A percentile compares a stretch with the other conserved stretches of the same genome.
Conservation (phyloP, 2,329 filamentous ascomycete species). For the Thielaviopsis euricoi region DNA sequence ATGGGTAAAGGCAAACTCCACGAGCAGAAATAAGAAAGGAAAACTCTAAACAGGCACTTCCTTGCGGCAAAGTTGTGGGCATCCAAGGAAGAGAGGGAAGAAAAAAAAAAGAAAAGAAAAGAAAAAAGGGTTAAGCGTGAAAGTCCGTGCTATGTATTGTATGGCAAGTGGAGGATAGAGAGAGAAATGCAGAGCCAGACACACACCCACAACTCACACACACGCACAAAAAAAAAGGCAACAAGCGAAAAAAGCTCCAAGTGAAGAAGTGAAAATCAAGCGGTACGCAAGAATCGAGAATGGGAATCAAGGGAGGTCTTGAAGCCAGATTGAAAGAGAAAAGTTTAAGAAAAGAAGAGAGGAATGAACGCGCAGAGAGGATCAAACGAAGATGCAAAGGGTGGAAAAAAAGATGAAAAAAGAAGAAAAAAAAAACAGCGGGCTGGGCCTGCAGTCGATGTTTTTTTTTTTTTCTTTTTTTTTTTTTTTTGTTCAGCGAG, state of each 20-base stretch:
- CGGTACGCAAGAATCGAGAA: no score
- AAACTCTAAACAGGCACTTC: neutral
- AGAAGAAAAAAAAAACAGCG: neutral
- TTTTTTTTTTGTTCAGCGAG: neutral
- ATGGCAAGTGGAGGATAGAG: neutral
- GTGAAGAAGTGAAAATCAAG: no score
- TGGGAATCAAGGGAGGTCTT: no score
- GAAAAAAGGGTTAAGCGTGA: neutral
- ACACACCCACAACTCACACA: neutral
- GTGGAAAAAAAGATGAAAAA: neutral
- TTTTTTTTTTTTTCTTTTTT: no score
- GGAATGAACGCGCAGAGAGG: no score
- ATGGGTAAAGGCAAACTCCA: constrained; percentile 1
- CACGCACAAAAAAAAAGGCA: neutral
- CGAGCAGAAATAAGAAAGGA: neutral
- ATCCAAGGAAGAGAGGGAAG: neutral
- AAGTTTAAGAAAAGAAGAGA: neutral
- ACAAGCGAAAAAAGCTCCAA: neutral
- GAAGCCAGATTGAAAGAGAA: neutral
- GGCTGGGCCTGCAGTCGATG: neutral
- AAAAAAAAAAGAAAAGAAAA: neutral
- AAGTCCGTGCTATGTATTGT: no score
- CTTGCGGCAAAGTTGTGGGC: neutral
- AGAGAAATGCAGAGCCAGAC: neutral
- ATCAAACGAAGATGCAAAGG: neutral